phyloP scores from a whole-genome alignment of 2,329 filamentous ascomycete genomes.

The Sclerotinia glacialis region DNA sequence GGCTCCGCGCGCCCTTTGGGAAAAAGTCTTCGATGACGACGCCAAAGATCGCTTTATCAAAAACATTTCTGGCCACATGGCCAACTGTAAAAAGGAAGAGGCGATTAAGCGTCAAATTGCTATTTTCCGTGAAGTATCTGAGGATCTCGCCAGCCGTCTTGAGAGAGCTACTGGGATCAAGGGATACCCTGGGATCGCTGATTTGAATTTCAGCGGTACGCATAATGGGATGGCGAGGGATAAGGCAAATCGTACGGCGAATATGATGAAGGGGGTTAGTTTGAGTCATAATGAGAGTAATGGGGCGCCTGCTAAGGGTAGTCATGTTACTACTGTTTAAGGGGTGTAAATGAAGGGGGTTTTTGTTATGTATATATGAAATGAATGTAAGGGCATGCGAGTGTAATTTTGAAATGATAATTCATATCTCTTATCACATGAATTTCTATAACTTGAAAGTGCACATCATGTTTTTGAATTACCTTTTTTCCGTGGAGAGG shows the following conservation, averaged over 20 bases:
- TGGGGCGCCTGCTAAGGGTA: constrained; percentile 44
- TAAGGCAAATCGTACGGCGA: constrained; percentile 47
- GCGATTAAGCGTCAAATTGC: constrained; percentile 57
- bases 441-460: too few species aligned
- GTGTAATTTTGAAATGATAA: not conserved
- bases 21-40: constrained; percentile 43
- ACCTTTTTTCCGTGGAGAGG: too few species aligned
- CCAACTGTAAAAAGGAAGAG: constrained; percentile 50
- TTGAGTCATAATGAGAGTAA: constrained; percentile 44
- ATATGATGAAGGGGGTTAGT: constrained; percentile 45
- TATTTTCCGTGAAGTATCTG: constrained; percentile 57
- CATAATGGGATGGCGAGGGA: constrained; percentile 57
- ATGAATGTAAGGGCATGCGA: not conserved
- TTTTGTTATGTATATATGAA: not conserved
- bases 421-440: not conserved
- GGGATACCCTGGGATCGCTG: constrained; percentile 56
- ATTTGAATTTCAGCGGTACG: constrained; percentile 56
- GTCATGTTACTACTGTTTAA: constrained; percentile 15
- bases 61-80: constrained; percentile 58
- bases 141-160: constrained; percentile 53
- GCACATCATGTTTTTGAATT: too few species aligned
- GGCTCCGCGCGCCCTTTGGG: constrained; percentile 39
- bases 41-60: constrained; percentile 59
- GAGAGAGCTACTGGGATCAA: constrained; percentile 55
- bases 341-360: not conserved